Base-by-base conservation (phyloP, 257 asterid genomes). In the Marsdenia floribunda region DNA sequence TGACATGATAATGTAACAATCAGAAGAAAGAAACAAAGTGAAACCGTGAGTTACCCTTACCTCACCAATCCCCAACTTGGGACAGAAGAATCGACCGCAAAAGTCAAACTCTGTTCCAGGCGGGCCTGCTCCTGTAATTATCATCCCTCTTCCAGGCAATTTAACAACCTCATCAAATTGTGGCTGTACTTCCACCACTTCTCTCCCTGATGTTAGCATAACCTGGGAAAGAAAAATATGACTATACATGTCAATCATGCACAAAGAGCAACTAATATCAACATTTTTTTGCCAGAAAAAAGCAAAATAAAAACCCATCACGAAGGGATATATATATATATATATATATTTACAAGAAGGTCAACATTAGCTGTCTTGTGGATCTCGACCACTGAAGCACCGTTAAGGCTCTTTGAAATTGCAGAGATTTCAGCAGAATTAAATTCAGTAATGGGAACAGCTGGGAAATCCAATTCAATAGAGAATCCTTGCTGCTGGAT, bases 391-490 rank as follows among this genome's bases (percentile, higher is more conserved):
- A 87, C 75, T 35, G 93, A 80, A 82, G 93, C 86, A 53, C 89
- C 86, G 50, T 84, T 86, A 85, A 92, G 79, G 86, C 92, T 78
- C 73, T 87, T 86, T 8, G 89, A 84, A 70, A 95, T 76, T 58
- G 86, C 71, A 15, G 83, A 72, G 73, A 81, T 47, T 29, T 87
- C 96, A 47, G 75, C 80, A 73, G 73, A 76, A 19, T 75, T 76
- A 46, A 74, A 80, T 71, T 85, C 88, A 19, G 35, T 58, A 50
- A 85, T 16, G 3, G 90, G 88, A 63, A 84, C 87, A 22, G 83
- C 87, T 5, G 99, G 98, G 33, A 94, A 92, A 80, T 92, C 83
- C 79, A 94, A 86, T 78, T 94, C 97, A 49, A 95, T 84, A 65
- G 82, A 80, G 83, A 84, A 87, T 75, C 82, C 81, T 5, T 68